Evolutionary conservation across 2,329 filamentous ascomycete species (phyloP).

Genomic region (Aspergillus tanneri): DNA sequence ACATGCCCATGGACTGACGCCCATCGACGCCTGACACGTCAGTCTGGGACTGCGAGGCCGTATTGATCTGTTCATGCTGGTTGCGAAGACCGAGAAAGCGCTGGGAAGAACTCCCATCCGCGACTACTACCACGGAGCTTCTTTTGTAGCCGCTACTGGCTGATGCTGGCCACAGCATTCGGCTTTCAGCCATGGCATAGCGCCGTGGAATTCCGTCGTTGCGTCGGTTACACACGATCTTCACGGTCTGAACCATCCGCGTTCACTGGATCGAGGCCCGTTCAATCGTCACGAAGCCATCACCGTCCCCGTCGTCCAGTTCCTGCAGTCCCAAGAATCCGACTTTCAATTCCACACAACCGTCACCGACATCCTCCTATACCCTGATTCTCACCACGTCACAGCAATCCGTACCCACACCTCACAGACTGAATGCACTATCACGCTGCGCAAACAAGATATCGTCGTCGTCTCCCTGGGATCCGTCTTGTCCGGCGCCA

Average conservation of each 20-base stretch:
- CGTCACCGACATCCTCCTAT: slow-evolving; percentile 27
- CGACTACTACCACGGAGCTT: slow-evolving; percentile 21
- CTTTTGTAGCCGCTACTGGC: slow-evolving; percentile 29
- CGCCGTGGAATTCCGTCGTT: slow-evolving; percentile 29
- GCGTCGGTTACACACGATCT: slow-evolving; percentile 23
- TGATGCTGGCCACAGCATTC: slow-evolving; percentile 26
- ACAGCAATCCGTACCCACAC: slow-evolving; percentile 25
- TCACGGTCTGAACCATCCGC: slow-evolving; percentile 17
- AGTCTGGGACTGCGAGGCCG: slow-evolving; percentile 18
- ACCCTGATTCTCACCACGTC: slow-evolving; percentile 21
- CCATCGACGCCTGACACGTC: slow-evolving; percentile 9
- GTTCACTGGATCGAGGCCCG: slow-evolving; percentile 21
- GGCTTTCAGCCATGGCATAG: slow-evolving; percentile 31
- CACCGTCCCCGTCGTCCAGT: slow-evolving; percentile 24
- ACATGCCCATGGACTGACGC: slow-evolving; percentile 6
- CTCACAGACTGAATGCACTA: slow-evolving; percentile 16
- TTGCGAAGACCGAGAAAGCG: slow-evolving; percentile 17
- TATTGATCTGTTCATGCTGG: slow-evolving; percentile 20
- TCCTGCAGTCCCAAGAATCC: slow-evolving; percentile 24
- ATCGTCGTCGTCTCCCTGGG: slow-evolving; percentile 44
- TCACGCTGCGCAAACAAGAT: slow-evolving; percentile 31
- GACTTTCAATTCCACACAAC: slow-evolving; percentile 29
- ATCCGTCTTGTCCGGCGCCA: slow-evolving; percentile 39
- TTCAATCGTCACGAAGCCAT: slow-evolving; percentile 30
- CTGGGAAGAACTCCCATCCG: slow-evolving; percentile 19